A percentile compares a stretch with the other conserved stretches of the same genome.
These are phyloP conservation scores for Albifimbria verrucaria DNA, from an alignment of 2,329 filamentous ascomycete species.

Conservation along the genomic window DNA sequence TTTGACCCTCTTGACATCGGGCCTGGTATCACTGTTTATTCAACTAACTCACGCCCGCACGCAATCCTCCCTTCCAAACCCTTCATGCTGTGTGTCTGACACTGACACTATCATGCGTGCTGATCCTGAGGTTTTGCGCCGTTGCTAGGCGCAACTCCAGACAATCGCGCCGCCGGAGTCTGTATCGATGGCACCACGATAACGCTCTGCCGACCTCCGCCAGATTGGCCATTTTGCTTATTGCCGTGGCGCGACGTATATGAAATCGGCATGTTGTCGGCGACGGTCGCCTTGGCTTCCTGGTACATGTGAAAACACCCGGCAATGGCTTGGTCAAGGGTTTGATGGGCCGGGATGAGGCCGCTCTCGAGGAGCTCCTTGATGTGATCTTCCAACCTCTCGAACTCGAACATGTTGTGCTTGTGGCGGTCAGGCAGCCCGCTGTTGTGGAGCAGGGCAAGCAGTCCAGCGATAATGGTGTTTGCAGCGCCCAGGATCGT, in stretches of 20 bases:
- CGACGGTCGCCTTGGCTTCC: conserved; percentile 43
- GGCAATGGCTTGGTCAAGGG: conserved; percentile 43
- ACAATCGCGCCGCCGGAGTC: conserved; percentile 7
- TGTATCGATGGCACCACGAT: conserved; percentile 2
- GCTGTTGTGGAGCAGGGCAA: conserved; percentile 52
- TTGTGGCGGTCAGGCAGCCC: conserved; percentile 50
- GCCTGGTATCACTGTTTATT: no score
- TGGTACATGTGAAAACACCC: conserved; percentile 45
- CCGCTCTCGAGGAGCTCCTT: conserved; percentile 46
- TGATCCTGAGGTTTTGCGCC: neutral
- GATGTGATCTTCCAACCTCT: conserved; percentile 46
- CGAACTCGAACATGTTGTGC: conserved; percentile 46
- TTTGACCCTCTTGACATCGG: no score
- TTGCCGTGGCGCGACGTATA: conserved; percentile 27
- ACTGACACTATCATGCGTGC: neutral
- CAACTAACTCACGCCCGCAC: no score
- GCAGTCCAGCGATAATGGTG: conserved; percentile 43
- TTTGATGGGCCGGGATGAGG: conserved; percentile 38
- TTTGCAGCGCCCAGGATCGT: conserved; percentile 49
- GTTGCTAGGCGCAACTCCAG: conserved; percentile 5
- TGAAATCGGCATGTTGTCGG: conserved; percentile 42
- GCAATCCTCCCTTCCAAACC: no score
- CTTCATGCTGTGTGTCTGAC: no score
- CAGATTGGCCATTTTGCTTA: conserved; percentile 2
- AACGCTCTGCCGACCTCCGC: conserved; percentile 5